A percentile compares a stretch with the other conserved stretches of the same genome.
These are phyloP conservation scores for Hypoxylon sp. DNA, from an alignment of 2,329 filamentous ascomycete genomes.

Conservation along the genomic window DNA sequence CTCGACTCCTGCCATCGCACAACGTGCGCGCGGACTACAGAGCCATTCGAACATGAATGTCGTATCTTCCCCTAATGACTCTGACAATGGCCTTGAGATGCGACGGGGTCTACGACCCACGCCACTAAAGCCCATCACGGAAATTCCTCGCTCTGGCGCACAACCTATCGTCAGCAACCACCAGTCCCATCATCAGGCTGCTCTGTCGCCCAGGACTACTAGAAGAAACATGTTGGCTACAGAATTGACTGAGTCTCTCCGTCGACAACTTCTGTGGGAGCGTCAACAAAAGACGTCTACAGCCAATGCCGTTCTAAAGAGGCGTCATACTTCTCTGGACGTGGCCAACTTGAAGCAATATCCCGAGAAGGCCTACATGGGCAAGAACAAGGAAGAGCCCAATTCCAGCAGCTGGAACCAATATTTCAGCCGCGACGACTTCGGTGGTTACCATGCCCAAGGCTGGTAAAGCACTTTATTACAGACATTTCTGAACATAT, in stretches of 20 bases:
- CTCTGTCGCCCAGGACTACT: conserved; percentile 89
- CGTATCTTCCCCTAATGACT: conserved; percentile 64
- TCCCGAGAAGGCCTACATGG: conserved; percentile 71
- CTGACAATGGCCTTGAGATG: conserved; percentile 70
- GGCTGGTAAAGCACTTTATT: conserved; percentile 70
- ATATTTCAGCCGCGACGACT: conserved; percentile 82
- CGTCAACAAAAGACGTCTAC: conserved; percentile 93
- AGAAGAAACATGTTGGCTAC: conserved; percentile 95
- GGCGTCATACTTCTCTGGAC: conserved; percentile 89
- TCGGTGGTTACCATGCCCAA: conserved; percentile 81
- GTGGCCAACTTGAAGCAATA: conserved; percentile 87
- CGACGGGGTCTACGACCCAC: conserved; percentile 64
- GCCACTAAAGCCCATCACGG: conserved; percentile 63
- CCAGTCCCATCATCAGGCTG: conserved; percentile 73
- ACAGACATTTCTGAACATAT: conserved; percentile 22
- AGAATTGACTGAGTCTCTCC: conserved; percentile 90
- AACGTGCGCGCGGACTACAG: conserved; percentile 65
- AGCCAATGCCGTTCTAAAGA: conserved; percentile 86
- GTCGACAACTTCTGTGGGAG: conserved; percentile 92
- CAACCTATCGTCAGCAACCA: conserved; percentile 83
- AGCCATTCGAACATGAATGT: conserved; percentile 55
- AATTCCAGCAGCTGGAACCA: conserved; percentile 84
- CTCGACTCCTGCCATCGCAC: conserved; percentile 73
- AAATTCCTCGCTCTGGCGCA: conserved; percentile 70
- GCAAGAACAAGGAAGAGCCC: conserved; percentile 64